Evolutionary conservation across 768 basidiomycete genomes (phyloP).

Genomic region (Russula compacta): DNA sequence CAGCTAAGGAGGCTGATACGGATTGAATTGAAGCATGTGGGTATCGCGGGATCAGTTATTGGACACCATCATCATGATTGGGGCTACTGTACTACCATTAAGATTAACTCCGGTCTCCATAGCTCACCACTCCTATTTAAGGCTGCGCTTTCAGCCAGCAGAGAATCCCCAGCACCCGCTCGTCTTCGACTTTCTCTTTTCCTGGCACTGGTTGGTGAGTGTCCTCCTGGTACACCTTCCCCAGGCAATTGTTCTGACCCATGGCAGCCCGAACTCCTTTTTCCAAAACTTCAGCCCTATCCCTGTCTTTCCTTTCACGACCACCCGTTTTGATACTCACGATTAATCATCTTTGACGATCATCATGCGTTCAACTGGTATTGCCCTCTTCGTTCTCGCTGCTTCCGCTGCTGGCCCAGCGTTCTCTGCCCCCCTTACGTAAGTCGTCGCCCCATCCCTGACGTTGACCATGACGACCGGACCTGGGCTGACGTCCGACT

Average conservation of each 20-base stretch:
- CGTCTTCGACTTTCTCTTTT: neutral
- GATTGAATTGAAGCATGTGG: too few relatives aligned
- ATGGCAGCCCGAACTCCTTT: neutral
- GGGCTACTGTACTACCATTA: too few relatives aligned
- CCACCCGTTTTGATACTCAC: neutral
- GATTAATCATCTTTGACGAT: neutral
- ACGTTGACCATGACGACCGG: neutral
- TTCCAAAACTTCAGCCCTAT: neutral
- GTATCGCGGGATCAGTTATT: too few relatives aligned
- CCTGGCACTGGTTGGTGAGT: constrained; percentile 7
- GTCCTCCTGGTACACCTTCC: too few relatives aligned
- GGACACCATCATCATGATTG: too few relatives aligned
- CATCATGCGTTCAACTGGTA: neutral
- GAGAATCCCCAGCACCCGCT: neutral
- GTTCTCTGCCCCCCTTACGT: neutral
- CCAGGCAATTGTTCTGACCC: neutral
- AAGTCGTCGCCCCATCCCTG: neutral
- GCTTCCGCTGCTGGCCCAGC: neutral
- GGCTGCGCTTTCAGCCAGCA: neutral
- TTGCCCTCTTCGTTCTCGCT: neutral
- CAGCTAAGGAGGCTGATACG: too few relatives aligned
- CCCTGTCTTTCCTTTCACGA: neutral
- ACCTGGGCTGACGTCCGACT: neutral
- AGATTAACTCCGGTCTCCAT: too few relatives aligned
- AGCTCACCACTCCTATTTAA: neutral